Conservation (phyloP, 345 rosid species). For the Eucalyptus erythrocorys region DNA sequence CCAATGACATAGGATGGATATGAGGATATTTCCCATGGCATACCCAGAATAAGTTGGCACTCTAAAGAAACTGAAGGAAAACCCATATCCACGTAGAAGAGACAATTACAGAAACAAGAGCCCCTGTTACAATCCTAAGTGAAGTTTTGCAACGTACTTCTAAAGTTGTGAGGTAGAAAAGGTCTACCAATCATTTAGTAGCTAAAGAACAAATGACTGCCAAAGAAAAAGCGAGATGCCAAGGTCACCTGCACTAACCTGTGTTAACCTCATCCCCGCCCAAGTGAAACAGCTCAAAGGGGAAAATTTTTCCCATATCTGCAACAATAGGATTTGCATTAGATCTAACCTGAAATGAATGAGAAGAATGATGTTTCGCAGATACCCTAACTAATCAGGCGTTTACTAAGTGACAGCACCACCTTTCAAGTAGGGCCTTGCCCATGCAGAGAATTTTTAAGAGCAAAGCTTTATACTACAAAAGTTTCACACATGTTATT, state of each 20-base stretch:
- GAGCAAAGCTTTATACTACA: background rate
- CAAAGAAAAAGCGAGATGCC: background rate
- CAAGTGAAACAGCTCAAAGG: conserved; percentile 88
- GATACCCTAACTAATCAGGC: background rate
- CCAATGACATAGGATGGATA: background rate
- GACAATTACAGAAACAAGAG: background rate
- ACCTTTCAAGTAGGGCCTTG: background rate
- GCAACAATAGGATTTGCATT: background rate
- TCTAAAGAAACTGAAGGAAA: background rate
- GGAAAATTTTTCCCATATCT: conserved; percentile 88
- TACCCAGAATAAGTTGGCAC: background rate
- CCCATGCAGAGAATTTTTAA: background rate
- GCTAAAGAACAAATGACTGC: background rate
- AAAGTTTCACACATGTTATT: background rate
- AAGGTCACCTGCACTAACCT: conserved; percentile 24
- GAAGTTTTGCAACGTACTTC: background rate
- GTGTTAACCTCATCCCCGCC: conserved; percentile 97
- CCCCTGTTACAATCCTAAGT: background rate
- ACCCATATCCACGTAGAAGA: background rate
- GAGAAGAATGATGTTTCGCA: background rate
- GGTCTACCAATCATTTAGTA: background rate
- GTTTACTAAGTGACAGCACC: background rate
- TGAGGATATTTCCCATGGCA: background rate
- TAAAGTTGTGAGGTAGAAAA: background rate
- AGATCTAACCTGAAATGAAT: background rate